phyloP scores from a whole-genome alignment of 2,329 filamentous ascomycete genomes.

The Alternaria sp. region DNA sequence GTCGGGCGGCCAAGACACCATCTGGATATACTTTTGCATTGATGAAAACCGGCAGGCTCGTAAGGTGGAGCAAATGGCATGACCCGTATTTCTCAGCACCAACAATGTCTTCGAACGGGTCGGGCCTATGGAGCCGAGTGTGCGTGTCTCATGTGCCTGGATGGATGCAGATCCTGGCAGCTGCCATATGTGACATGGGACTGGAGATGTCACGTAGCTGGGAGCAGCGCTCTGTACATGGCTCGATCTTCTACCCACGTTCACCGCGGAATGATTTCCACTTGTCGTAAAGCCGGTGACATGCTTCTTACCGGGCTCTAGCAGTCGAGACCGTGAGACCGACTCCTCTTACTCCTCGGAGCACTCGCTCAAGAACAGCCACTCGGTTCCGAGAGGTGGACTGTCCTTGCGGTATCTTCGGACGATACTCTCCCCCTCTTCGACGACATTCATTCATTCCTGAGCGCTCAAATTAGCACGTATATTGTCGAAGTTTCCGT shows the following conservation, averaged over 20 bases:
- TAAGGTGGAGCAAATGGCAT: conserved; percentile 7
- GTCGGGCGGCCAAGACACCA: conserved; percentile 4
- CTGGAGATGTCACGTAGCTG: not conserved
- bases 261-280: not conserved
- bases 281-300: not conserved
- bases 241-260: not conserved
- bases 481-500: not conserved
- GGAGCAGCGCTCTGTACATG: not conserved
- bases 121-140: conserved; percentile 6
- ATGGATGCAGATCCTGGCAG: not conserved
- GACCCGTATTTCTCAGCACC: conserved; percentile 1
- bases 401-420: not conserved
- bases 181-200: not conserved
- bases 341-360: not conserved
- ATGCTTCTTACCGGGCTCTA: not conserved
- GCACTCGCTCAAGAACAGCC: not conserved
- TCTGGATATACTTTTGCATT: not conserved
- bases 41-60: not conserved
- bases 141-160: not conserved
- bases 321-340: not conserved
- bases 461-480: not conserved
- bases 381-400: not conserved
- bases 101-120: not conserved
- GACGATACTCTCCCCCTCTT: not conserved
- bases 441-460: not conserved